Percentiles rank a stretch among this genome's conserved stretches.
phyloP scores from a whole-genome alignment of 495 filamentous ascomycete species.

The Trichoderma gamsii region DNA sequence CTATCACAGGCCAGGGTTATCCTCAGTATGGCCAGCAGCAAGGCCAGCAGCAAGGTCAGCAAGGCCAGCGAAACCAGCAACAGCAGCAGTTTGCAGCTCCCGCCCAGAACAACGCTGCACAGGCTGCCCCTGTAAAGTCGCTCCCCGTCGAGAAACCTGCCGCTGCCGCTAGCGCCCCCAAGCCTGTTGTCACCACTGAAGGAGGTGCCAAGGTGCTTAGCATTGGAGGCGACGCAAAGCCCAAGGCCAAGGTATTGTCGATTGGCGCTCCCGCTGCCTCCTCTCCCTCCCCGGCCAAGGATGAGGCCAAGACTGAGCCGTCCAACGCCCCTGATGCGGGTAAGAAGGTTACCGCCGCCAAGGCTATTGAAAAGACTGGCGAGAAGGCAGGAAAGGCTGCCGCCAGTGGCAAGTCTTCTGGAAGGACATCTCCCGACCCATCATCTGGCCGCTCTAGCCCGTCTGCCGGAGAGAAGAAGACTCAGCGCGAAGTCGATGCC shows the following conservation, averaged over 20 bases:
- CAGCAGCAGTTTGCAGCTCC: slow-evolving; percentile 47
- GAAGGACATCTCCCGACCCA: slow-evolving; percentile 68
- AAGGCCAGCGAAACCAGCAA: slow-evolving; percentile 50
- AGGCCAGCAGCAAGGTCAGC: slow-evolving; percentile 37
- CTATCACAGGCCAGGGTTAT: slow-evolving; percentile 20
- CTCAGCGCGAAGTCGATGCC: slow-evolving; percentile 66
- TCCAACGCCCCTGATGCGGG: slow-evolving; percentile 51
- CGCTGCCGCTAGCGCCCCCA: slow-evolving; percentile 38
- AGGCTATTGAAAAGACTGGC: slow-evolving; percentile 78
- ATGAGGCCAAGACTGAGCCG: slow-evolving; percentile 33
- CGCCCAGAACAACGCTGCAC: slow-evolving; percentile 63
- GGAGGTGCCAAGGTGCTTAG: slow-evolving; percentile 47
- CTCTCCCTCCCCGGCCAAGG: slow-evolving; percentile 34
- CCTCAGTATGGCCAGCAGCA: slow-evolving; percentile 33
- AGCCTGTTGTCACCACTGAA: slow-evolving; percentile 42
- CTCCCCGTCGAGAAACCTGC: slow-evolving; percentile 23
- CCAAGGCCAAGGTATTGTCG: slow-evolving; percentile 63
- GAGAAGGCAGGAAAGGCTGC: slow-evolving; percentile 54
- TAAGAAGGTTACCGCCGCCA: slow-evolving; percentile 52
- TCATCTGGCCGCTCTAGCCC: slow-evolving; percentile 75
- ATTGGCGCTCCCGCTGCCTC: slow-evolving; percentile 49
- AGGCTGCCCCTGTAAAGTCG: slow-evolving; percentile 39
- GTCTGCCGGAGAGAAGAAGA: slow-evolving; percentile 46
- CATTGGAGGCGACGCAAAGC: slow-evolving; percentile 47
- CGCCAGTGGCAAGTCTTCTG: slow-evolving; percentile 25